phyloP scores from a whole-genome alignment of 768 basidiomycete species.

The Lentinula raphanica region DNA sequence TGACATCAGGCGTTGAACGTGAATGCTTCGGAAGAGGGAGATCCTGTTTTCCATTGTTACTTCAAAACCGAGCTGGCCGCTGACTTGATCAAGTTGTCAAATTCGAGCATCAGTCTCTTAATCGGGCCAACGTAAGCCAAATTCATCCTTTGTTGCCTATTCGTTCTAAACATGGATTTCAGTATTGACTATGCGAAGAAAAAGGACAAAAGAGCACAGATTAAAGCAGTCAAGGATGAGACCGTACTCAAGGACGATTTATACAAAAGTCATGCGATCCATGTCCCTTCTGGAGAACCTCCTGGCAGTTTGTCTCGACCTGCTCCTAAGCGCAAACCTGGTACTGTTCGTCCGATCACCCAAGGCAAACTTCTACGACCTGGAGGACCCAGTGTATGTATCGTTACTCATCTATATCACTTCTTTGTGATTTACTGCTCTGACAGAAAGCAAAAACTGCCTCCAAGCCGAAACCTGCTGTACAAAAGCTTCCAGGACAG shows the following conservation, averaged over 20 bases:
- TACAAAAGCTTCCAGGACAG: constrained; percentile 60
- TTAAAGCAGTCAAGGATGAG: constrained; percentile 90
- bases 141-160: not conserved
- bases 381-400: constrained; percentile 59
- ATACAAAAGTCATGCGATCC: constrained; percentile 92
- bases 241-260: constrained; percentile 68
- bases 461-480: constrained; percentile 52
- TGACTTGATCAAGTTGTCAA: constrained; percentile 75
- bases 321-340: constrained; percentile 81
- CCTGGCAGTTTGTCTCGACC: constrained; percentile 77
- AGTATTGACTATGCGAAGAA: constrained; percentile 93
- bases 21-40: constrained; percentile 83
- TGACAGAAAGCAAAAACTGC: constrained; percentile 46
- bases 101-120: constrained; percentile 64
- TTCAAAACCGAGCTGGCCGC: constrained; percentile 96
- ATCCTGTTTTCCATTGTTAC: constrained; percentile 83
- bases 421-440: not conserved
- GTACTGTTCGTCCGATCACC: constrained; percentile 79
- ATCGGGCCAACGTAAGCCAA: constrained; percentile 71
- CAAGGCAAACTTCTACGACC: constrained; percentile 75
- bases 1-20: constrained; percentile 85
- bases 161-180: constrained; percentile 5
- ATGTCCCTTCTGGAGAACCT: constrained; percentile 85
- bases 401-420: not conserved
- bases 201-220: constrained; percentile 88